Conservation (phyloP, 2,329 filamentous ascomycete species). For the Ceratocystis huliohia region DNA sequence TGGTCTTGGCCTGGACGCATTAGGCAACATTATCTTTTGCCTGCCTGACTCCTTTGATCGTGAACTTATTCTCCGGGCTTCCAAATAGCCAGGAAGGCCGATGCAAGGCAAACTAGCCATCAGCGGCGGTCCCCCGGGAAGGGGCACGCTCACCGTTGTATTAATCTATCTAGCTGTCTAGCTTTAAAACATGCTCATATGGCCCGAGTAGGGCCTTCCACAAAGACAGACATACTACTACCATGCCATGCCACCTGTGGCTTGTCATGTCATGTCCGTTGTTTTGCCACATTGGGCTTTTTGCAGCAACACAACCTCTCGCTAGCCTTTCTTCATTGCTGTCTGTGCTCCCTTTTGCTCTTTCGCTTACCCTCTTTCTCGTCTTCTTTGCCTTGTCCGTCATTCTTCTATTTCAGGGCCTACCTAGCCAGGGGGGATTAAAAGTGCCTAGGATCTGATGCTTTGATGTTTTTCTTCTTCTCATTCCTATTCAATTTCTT, state of each 20-base stretch:
- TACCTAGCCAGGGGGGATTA: background rate
- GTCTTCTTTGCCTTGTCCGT: background rate
- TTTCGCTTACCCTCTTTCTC: background rate
- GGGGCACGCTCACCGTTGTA: background rate
- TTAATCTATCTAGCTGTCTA: background rate
- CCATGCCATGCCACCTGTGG: background rate
- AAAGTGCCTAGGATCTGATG: constrained; percentile 5
- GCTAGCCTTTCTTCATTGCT: background rate
- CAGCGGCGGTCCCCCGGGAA: background rate
- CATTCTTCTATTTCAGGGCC: constrained; percentile 2
- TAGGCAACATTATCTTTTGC: background rate
- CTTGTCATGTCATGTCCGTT: constrained; percentile 5
- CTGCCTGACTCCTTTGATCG: background rate
- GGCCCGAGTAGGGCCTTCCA: background rate
- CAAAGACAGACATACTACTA: background rate
- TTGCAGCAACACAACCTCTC: constrained; percentile 10
- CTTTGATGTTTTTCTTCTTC: constrained; percentile 3
- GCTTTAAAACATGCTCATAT: constrained; percentile 8
- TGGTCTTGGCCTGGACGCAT: background rate
- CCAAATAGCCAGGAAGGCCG: no score
- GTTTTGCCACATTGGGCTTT: constrained; percentile 16
- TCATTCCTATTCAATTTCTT: background rate
- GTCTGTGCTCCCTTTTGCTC: background rate
- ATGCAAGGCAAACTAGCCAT: background rate
- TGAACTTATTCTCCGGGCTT: background rate